Percentiles rank a stretch among this genome's conserved stretches.
Conservation (phyloP, 192 early-diverging fungal genomes). For the Backusella tarrabulga region DNA sequence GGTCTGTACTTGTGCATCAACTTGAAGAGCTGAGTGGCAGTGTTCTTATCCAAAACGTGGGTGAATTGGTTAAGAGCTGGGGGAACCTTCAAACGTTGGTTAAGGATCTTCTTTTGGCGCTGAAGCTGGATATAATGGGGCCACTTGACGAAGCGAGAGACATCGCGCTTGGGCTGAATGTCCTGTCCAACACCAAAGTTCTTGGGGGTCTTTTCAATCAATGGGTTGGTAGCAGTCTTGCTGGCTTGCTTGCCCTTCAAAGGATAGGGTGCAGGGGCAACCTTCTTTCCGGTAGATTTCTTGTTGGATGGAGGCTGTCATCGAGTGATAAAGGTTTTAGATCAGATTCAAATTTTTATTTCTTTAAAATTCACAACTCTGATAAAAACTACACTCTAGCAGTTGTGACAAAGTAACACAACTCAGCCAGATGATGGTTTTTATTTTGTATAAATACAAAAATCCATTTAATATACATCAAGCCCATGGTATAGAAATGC, state of each 20-base stretch:
- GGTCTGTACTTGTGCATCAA: slow-evolving; percentile 99
- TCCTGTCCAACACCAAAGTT: slow-evolving; percentile 98
- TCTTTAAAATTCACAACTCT: slow-evolving; percentile 18
- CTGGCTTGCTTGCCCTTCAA: slow-evolving; percentile 67
- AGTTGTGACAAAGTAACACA: slow-evolving; percentile 12
- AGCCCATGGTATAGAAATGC: neutral
- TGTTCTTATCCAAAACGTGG: slow-evolving; percentile 97
- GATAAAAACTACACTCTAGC: slow-evolving; percentile 21
- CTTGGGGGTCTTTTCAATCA: slow-evolving; percentile 91
- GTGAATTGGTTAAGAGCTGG: slow-evolving; percentile 99
- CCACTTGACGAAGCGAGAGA: slow-evolving; percentile 98
- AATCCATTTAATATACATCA: neutral
- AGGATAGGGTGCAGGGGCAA: slow-evolving; percentile 83
- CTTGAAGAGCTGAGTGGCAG: slow-evolving; percentile 97
- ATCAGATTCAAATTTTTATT: slow-evolving; percentile 20
- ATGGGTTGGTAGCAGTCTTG: slow-evolving; percentile 77
- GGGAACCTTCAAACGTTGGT: slow-evolving; percentile 98
- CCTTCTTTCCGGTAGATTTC: slow-evolving; percentile 81
- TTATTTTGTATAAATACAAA: neutral
- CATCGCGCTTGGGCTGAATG: slow-evolving; percentile 93
- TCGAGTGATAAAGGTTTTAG: slow-evolving; percentile 17
- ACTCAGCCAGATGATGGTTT: slow-evolving; percentile 5
- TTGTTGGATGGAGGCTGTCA: slow-evolving; percentile 28
- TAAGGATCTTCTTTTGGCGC: slow-evolving; percentile 96
- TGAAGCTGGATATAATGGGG: slow-evolving; percentile 98